Percentiles rank a stretch among this genome's conserved stretches.
Conservation (phyloP, 2,329 filamentous ascomycete genomes). For the Aureobasidium pullulans region DNA sequence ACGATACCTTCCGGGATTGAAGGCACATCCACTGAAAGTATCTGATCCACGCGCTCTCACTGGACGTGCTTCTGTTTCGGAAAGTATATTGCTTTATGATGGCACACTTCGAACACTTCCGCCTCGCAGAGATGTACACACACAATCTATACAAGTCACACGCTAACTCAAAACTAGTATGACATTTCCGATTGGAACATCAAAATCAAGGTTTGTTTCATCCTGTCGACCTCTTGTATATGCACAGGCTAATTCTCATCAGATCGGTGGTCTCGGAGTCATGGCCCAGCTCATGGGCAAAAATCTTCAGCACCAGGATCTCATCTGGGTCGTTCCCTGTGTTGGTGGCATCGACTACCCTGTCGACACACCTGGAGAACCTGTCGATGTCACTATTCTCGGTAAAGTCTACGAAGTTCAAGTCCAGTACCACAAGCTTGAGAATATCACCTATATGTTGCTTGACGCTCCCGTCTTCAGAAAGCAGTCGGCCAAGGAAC, state of each 20-base stretch:
- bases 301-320: conserved; percentile 55
- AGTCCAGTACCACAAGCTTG: conserved; percentile 55
- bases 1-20: no score
- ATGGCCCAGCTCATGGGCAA: conserved; percentile 65
- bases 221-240: no score
- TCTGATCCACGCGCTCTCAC: no score
- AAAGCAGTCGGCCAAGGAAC: conserved; percentile 54
- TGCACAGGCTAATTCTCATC: no score
- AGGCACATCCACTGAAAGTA: no score
- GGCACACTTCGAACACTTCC: no score
- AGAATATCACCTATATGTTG: conserved; percentile 62
- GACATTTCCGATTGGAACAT: conserved; percentile 63
- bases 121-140: no score
- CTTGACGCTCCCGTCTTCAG: conserved; percentile 61
- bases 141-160: no score
- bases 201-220: conserved; percentile 49
- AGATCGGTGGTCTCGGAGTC: conserved; percentile 59
- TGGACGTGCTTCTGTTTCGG: no score
- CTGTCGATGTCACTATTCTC: conserved; percentile 56
- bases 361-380: conserved; percentile 49
- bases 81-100: no score
- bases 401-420: conserved; percentile 54
- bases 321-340: conserved; percentile 49
- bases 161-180: conserved; percentile 32
- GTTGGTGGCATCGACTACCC: conserved; percentile 60